Evolutionary conservation across 495 filamentous ascomycete genomes (phyloP), one percentile per base, ranked within the genome.

Genomic region (Neurospora sp.): DNA sequence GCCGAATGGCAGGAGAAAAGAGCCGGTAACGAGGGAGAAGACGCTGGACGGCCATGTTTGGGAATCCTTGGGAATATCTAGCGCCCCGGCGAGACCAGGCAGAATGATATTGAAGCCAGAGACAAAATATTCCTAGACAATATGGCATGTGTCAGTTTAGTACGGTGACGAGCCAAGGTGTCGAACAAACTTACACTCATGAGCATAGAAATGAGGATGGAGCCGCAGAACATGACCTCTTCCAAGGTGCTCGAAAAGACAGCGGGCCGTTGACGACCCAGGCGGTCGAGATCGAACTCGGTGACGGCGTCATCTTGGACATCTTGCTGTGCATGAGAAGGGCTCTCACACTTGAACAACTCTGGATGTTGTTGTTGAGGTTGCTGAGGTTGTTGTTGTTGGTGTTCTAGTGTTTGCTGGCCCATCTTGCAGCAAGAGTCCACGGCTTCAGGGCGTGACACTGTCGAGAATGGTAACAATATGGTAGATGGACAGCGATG

Each of bases 21-120:
- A 85, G 28, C 90, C 89, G 4, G 92, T 87, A 9, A 92, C 90
- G 39, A 97, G 85, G 8, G 92, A 91, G 74, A 95, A 90, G 31
- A 93, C 90, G 70, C 86, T 91, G 4, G 94, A 90, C 0, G 94
- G 94, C 94, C 94, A 97, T 36, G 91, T 93, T 7, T 86, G 85
- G 1, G 90, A 87, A 3, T 85, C 82, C 15, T 84, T 77, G 0
- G 92, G 89, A 43, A 96, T 93, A 11, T 89, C 62, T 4, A 96
- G 85, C 28, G 89, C 86, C 19, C 81, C 77, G 36, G 88, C 82
- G 11, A 97, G 76, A 0, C 89, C 88, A 10, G 94, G 94, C 2
- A 94, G 82, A 70, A 97, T 85, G 74, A 96, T 89, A 76, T 92
- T 95, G 81, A 94, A 97, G 66, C 94, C 94, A 54, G 91, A 93